Evolutionary conservation across 1,139 yeast genomes (phyloP).

Genomic region (Sugiyamaella novakii): DNA sequence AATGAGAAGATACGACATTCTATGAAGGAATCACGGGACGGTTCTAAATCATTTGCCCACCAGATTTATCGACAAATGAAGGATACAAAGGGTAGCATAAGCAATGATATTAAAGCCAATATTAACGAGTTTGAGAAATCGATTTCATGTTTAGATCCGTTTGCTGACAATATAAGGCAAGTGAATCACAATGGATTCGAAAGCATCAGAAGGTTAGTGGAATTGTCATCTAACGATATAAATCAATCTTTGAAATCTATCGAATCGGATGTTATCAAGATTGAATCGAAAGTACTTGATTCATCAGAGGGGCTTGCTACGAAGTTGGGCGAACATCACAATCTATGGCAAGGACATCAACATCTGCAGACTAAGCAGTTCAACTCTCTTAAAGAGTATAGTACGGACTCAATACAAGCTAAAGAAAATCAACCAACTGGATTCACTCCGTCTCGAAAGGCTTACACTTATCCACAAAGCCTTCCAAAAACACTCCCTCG

Average conservation of each 20-base stretch:
- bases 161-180: background rate
- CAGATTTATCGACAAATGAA: conserved; percentile 10
- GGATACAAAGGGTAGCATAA: conserved; percentile 1
- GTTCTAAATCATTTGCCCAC: conserved; percentile 13
- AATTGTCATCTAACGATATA: conserved; percentile 1
- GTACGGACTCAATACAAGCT: background rate
- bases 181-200: background rate
- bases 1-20: conserved; percentile 4
- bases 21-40: conserved; percentile 3
- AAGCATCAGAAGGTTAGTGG: conserved; percentile 1
- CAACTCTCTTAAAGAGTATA: background rate
- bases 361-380: background rate
- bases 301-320: conserved; percentile 5
- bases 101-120: background rate
- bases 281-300: conserved; percentile 10
- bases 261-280: conserved; percentile 2
- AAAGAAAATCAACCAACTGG: background rate
- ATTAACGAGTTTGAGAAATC: background rate
- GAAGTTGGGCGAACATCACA: background rate
- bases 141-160: background rate
- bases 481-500: conserved; percentile 10
- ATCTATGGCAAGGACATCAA: conserved; percentile 7
- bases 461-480: background rate
- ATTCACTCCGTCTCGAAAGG: conserved; percentile 8
- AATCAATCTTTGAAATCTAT: background rate